These are phyloP conservation scores for Quercus dentata DNA, from an alignment of 306 rosid genomes.

Conservation along the genomic window DNA sequence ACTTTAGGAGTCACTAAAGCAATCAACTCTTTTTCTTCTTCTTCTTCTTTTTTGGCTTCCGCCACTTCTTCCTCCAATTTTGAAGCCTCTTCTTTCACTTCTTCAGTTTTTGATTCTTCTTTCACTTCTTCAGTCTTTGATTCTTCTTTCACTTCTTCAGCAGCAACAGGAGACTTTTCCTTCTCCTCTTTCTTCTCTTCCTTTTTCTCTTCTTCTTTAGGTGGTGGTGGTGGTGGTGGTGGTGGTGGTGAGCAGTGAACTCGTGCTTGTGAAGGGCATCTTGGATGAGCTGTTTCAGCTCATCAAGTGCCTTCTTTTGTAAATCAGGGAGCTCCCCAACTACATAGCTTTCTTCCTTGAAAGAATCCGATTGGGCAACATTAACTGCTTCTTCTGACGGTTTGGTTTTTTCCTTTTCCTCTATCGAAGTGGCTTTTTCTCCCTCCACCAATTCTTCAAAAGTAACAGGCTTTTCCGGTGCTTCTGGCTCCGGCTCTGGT, in stretches of 20 bases:
- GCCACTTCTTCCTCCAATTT: neutral
- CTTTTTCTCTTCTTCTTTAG: conserved; percentile 41
- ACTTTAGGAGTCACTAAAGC: no score
- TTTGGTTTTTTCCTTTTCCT: conserved; percentile 28
- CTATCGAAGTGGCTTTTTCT: conserved; percentile 11
- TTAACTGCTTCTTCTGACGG: conserved; percentile 20
- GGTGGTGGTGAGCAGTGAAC: conserved; percentile 59
- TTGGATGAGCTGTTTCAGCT: conserved; percentile 61
- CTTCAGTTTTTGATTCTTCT: neutral
- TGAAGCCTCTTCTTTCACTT: conserved; percentile 25
- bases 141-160: conserved; percentile 12
- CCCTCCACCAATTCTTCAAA: conserved; percentile 20
- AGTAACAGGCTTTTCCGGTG: conserved; percentile 13
- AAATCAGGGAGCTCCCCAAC: conserved; percentile 75
- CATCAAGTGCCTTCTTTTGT: conserved; percentile 80
- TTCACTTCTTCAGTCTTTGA: conserved; percentile 15
- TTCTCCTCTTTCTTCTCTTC: conserved; percentile 18
- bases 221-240: conserved; percentile 28
- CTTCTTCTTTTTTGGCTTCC: no score
- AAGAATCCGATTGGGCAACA: conserved; percentile 71
- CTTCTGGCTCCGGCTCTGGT: conserved; percentile 16
- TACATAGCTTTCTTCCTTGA: conserved; percentile 88
- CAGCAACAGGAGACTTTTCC: neutral
- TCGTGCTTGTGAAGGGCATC: conserved; percentile 74
- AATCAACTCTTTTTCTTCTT: no score